Evolutionary conservation across 75 land plant genomes (phyloP).

Genomic region (Selaginella tamariscina): DNA sequence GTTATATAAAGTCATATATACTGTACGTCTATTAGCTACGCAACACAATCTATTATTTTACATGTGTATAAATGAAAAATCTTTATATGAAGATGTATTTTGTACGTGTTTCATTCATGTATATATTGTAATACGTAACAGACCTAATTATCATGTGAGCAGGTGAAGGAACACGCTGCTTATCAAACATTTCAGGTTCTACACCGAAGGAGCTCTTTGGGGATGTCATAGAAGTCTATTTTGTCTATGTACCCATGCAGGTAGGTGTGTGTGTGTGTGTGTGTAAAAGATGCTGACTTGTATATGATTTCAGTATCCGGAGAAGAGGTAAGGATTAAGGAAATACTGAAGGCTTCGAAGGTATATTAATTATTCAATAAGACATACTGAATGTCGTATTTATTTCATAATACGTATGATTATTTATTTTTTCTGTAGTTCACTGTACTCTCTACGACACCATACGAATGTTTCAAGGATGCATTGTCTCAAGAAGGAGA

Average conservation of each 20-base stretch:
- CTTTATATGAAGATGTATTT: too few species aligned
- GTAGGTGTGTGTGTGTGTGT: too few species aligned
- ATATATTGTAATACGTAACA: too few species aligned
- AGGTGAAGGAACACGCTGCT: constrained; percentile 69
- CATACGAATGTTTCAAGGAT: constrained; percentile 70
- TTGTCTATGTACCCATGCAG: too few species aligned
- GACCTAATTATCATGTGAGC: too few species aligned
- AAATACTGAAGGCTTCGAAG: constrained; percentile 59
- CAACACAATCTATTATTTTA: too few species aligned
- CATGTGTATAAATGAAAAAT: too few species aligned
- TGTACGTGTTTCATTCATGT: too few species aligned
- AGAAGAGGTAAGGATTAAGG: constrained; percentile 71
- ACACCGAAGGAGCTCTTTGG: constrained; percentile 94
- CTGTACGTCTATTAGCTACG: too few species aligned
- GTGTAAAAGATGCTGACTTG: too few species aligned
- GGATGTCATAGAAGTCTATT: constrained; percentile 82
- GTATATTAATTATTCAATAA: constrained; percentile 15
- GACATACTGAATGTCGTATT: constrained; percentile 4
- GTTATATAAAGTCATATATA: too few species aligned
- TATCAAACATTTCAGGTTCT: constrained; percentile 65
- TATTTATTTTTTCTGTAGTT: constrained; percentile 28
- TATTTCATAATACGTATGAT: background rate
- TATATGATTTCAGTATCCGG: constrained; percentile 90
- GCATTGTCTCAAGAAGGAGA: constrained; percentile 40
- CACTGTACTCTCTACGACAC: constrained; percentile 40